Conservation (phyloP, 2,329 filamentous ascomycete genomes). For the Neophaeococcomyces mojaviensis region DNA sequence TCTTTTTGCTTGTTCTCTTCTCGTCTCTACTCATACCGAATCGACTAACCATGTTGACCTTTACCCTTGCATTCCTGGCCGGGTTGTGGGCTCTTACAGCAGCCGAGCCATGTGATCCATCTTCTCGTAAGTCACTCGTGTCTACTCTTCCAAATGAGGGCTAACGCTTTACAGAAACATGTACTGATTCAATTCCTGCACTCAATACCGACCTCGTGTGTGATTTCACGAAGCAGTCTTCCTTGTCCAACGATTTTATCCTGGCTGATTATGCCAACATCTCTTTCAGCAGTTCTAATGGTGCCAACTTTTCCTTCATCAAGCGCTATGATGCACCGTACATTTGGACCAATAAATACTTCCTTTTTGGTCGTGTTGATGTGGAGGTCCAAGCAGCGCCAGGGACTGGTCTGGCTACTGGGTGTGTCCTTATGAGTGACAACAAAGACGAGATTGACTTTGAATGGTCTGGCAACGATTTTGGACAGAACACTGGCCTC, state of each 20-base stretch:
- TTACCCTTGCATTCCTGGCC: conserved; percentile 5
- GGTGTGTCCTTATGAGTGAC: conserved; percentile 90
- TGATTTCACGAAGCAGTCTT: conserved; percentile 71
- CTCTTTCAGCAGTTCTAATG: conserved; percentile 57
- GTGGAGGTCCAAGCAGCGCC: conserved; percentile 41
- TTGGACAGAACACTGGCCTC: conserved; percentile 50
- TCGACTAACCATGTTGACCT: conserved; percentile 1
- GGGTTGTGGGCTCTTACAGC: conserved; percentile 7
- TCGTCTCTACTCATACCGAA: not conserved
- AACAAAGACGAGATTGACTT: conserved; percentile 98
- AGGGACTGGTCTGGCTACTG: conserved; percentile 80
- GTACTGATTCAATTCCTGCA: conserved; percentile 63
- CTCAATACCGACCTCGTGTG: conserved; percentile 58
- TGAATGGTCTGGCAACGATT: conserved; percentile 80
- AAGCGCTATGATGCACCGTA: conserved; percentile 44
- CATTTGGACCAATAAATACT: conserved; percentile 40
- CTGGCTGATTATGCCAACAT: conserved; percentile 56
- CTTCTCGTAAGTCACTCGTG: conserved; percentile 10
- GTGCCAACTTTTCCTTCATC: conserved; percentile 44
- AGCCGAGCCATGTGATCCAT: conserved; percentile 7
- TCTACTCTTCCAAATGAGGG: not conserved
- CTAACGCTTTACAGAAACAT: conserved; percentile 31
- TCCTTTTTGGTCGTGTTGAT: conserved; percentile 47
- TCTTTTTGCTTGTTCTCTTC: conserved; percentile 1
- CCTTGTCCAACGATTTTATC: conserved; percentile 59